Conservation (phyloP, 768 basidiomycete genomes). For the Arthromyces matolae region DNA sequence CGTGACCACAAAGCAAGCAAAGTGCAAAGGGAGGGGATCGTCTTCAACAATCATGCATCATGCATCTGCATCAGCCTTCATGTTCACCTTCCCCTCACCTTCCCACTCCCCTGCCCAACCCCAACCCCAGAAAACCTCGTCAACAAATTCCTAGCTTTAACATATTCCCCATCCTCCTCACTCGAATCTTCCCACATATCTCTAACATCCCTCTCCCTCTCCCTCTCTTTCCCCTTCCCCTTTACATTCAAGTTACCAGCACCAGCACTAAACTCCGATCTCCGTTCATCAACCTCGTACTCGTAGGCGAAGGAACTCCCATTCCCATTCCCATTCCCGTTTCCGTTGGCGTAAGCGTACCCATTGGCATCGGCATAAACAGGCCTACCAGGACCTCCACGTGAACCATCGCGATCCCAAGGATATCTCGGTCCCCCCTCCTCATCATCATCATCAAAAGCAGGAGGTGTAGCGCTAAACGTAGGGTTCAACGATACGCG, state of each 20-base stretch:
- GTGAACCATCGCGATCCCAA: not conserved
- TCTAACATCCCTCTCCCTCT: constrained; percentile 15
- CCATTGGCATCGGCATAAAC: not conserved
- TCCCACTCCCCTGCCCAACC: not conserved
- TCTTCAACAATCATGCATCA: too few species aligned
- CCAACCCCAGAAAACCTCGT: constrained; percentile 19
- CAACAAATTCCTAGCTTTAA: constrained; percentile 52
- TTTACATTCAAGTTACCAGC: too few species aligned
- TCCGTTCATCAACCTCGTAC: constrained; percentile 4
- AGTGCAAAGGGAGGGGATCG: not conserved
- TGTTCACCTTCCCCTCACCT: not conserved
- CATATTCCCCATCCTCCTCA: constrained; percentile 70
- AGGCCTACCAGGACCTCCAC: not conserved
- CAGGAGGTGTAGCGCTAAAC: constrained; percentile 69
- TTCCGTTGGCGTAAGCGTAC: too few species aligned
- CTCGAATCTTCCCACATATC: constrained; percentile 75
- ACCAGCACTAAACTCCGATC: too few species aligned
- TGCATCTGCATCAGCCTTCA: not conserved
- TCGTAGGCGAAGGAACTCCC: too few species aligned
- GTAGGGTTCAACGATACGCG: constrained; percentile 75
- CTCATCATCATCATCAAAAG: constrained; percentile 47
- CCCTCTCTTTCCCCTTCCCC: not conserved
- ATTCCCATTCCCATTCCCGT: too few species aligned
- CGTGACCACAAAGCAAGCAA: too few species aligned
- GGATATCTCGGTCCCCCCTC: constrained; percentile 7